phyloP scores from a whole-genome alignment of 176 grass and related monocot genomes.

The Cymbopogon citratus region DNA sequence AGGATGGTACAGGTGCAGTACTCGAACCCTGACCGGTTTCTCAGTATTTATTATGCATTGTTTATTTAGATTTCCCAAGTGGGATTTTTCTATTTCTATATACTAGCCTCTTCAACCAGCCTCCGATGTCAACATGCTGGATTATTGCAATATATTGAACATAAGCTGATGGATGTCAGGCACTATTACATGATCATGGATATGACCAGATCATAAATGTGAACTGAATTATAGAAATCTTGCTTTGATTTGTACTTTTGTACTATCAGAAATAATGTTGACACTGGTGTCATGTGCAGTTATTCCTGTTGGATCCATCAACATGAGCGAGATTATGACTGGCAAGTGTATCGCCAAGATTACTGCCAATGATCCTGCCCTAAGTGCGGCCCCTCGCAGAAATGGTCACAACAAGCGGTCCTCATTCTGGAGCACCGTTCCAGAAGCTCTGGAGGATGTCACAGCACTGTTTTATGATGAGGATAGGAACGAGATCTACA shows the following conservation, averaged over 20 bases:
- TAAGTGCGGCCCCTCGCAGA: conserved; percentile 28
- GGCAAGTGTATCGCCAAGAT: conserved; percentile 99
- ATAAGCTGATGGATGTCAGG: not conserved
- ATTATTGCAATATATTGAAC: not conserved
- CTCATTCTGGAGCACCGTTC: conserved; percentile 58
- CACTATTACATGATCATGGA: not conserved
- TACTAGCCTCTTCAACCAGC: not conserved
- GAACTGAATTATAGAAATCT: not conserved
- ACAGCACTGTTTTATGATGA: conserved; percentile 95
- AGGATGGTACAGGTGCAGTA: conserved; percentile 44
- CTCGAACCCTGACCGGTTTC: not conserved
- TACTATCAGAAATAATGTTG: conserved; percentile 5
- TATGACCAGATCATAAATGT: not conserved
- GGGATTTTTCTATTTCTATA: not conserved
- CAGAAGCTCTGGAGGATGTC: conserved; percentile 86
- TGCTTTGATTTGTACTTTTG: conserved; percentile 1
- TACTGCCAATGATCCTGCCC: conserved; percentile 59
- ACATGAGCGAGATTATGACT: conserved; percentile 94
- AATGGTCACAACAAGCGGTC: conserved; percentile 39
- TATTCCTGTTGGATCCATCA: conserved; percentile 77
- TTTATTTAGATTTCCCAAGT: not conserved
- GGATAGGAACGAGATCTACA: conserved; percentile 97
- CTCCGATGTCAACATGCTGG: not conserved
- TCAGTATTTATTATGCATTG: conserved; percentile 1
- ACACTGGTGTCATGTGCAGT: conserved; percentile 28